Evolutionary conservation across 768 basidiomycete species (phyloP), one percentile per base, ranked within the genome.

Genomic region (Trichaptum fuscoviolaceum): DNA sequence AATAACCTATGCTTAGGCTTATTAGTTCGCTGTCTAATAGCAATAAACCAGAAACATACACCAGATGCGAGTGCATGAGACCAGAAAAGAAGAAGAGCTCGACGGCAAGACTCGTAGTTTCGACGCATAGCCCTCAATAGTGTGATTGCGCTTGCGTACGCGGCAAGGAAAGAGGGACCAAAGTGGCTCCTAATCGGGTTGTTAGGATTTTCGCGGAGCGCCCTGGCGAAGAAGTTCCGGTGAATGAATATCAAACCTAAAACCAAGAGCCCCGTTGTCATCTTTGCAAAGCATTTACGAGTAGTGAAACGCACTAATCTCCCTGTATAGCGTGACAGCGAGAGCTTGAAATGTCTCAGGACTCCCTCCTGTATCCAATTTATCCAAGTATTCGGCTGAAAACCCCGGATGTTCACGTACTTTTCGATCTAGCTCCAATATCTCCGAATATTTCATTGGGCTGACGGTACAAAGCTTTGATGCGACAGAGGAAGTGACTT

Each of bases 201-300:
- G 30, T 75, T 74, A 0, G 89, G 88, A 52, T 86, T 81, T 66
- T 90, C 87, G 27, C 87, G 85, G 68, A 90, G 84, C 2, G 89
- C 89, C 70, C 87, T 86, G 0, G 89, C 88, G 67, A 90, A 90
- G 78, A 88, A 91, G 66, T 82, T 82, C 27, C 88, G 82, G 70
- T 88, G 87, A 34, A 90, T 83, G 72, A 86, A 86, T 72, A 88
- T 78, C 20, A 89, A 77, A 24, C 86, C 87, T 87, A 71, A 64
- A 71, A 65, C 83, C 82, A 67, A 36, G 59, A 34, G 66, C 25
- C 67, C 63, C 67, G 30, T 30, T 30, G 30, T 30, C 4, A 30
- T 0, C 2, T 20, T 57, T 25, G 58, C 70, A 24, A 64, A 65
- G 8, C 23, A 25, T 27, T 35, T 27, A 30, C 67, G 35, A 57